These are phyloP conservation scores for Termitomyces sp. DNA, from an alignment of 768 basidiomycete species.

Conservation along the genomic window DNA sequence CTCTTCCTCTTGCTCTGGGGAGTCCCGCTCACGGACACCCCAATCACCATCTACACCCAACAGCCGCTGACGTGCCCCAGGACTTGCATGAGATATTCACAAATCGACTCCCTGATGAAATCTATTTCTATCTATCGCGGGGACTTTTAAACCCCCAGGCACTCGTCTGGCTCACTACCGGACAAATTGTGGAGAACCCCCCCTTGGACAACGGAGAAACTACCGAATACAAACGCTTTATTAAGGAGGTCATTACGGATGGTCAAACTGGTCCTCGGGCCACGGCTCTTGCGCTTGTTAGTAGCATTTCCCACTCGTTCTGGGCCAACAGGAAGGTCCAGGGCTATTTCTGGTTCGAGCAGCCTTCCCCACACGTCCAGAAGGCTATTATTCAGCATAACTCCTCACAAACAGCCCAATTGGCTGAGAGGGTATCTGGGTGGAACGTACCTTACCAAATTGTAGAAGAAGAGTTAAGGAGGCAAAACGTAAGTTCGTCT, in stretches of 20 bases:
- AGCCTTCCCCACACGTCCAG: conserved; percentile 41
- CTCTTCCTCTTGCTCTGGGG: conserved; percentile 68
- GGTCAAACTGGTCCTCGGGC: conserved; percentile 91
- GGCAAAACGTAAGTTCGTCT: conserved; percentile 79
- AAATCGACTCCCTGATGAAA: conserved; percentile 88
- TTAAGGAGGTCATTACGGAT: conserved; percentile 95
- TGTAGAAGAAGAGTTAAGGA: conserved; percentile 90
- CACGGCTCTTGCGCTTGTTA: conserved; percentile 83
- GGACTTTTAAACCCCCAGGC: conserved; percentile 87
- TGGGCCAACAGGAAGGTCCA: conserved; percentile 78
- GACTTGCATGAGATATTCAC: conserved; percentile 97
- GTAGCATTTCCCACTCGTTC: conserved; percentile 69
- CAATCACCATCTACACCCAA: conserved; percentile 61
- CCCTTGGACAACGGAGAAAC: conserved; percentile 95
- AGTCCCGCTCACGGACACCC: conserved; percentile 43
- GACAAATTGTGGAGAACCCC: conserved; percentile 77
- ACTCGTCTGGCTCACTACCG: conserved; percentile 90
- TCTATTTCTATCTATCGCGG: conserved; percentile 94
- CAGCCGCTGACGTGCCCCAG: conserved; percentile 80
- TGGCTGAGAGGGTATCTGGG: conserved; percentile 80
- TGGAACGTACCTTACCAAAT: conserved; percentile 86
- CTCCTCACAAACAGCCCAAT: conserved; percentile 73
- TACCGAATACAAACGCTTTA: conserved; percentile 88
- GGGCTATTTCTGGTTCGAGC: conserved; percentile 75
- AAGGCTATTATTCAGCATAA: conserved; percentile 69